These are phyloP conservation scores for Penicillium sclerotiorum DNA, from an alignment of 2,329 filamentous ascomycete species.

Conservation along the genomic window DNA sequence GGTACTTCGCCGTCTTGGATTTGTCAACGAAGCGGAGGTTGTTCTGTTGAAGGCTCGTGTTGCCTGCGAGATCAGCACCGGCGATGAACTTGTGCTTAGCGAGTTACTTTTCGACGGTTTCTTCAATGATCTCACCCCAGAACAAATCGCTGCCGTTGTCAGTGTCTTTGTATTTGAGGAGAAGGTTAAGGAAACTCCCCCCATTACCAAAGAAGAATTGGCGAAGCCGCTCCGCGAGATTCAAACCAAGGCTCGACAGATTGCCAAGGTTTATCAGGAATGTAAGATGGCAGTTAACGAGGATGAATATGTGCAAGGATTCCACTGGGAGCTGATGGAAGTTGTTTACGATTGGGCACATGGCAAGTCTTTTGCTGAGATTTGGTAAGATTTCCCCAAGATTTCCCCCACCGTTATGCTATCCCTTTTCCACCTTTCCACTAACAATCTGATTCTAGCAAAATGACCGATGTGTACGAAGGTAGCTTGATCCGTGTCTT, in stretches of 20 bases:
- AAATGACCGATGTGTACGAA: constrained; percentile 99
- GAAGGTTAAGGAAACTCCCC: constrained; percentile 74
- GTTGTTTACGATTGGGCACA: constrained; percentile 91
- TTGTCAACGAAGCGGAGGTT: constrained; percentile 94
- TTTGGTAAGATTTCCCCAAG: constrained; percentile 85
- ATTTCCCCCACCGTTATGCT: too few species aligned
- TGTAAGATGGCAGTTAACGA: constrained; percentile 94
- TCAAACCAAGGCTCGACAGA: constrained; percentile 79
- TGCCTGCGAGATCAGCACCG: constrained; percentile 95
- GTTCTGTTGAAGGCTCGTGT: constrained; percentile 97
- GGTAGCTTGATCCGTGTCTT: constrained; percentile 95
- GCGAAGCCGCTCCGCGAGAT: constrained; percentile 85
- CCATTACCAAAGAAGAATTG: constrained; percentile 75
- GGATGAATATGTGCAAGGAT: constrained; percentile 84
- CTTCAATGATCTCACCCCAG: constrained; percentile 92
- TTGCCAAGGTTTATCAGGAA: constrained; percentile 93
- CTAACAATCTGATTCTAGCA: constrained; percentile 58
- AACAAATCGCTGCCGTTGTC: constrained; percentile 81
- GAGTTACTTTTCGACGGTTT: constrained; percentile 96
- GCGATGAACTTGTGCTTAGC: constrained; percentile 89
- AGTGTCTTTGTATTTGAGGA: constrained; percentile 98
- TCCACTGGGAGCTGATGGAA: constrained; percentile 97
- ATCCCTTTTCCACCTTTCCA: constrained; percentile 10
- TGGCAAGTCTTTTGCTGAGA: constrained; percentile 85
- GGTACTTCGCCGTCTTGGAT: constrained; percentile 87